These are phyloP conservation scores for Trichophaea hybrida DNA, from an alignment of 2,329 filamentous ascomycete genomes.

Conservation along the genomic window DNA sequence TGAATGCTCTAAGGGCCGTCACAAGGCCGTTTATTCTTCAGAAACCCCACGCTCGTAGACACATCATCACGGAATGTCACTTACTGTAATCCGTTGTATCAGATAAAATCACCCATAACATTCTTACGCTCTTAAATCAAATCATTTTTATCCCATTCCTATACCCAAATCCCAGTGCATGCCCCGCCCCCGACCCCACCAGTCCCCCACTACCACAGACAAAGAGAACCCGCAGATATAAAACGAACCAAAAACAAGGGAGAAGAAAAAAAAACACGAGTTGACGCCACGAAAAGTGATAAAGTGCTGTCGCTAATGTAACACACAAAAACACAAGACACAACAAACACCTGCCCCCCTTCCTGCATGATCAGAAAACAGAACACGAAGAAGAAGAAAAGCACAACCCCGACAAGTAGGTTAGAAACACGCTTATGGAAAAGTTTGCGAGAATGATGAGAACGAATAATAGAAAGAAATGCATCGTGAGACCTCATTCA, in stretches of 20 bases:
- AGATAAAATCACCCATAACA: too few species aligned
- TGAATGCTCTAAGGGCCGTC: too few species aligned
- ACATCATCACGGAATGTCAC: too few species aligned
- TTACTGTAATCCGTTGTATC: too few species aligned
- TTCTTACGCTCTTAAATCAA: too few species aligned
- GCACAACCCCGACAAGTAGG: background rate
- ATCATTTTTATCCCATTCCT: too few species aligned
- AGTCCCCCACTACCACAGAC: background rate
- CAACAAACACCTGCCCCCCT: background rate
- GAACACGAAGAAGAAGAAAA: background rate
- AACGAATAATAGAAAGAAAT: constrained; percentile 2
- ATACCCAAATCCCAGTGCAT: too few species aligned
- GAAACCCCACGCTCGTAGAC: too few species aligned
- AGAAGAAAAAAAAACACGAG: background rate
- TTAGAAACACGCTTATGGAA: background rate
- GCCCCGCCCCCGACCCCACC: too few species aligned
- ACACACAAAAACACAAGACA: background rate
- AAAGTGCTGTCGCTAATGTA: background rate
- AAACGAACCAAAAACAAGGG: constrained; percentile 4
- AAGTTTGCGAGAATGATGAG: background rate
- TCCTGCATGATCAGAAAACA: background rate
- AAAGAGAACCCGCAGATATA: constrained; percentile 1
- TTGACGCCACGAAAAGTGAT: background rate
- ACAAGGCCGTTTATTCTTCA: too few species aligned
- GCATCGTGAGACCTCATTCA: background rate